A percentile compares a stretch with the other conserved stretches of the same genome.
Evolutionary conservation across 208 protist genomes (phyloP).

Genomic region (Wallacemonas sp.): DNA sequence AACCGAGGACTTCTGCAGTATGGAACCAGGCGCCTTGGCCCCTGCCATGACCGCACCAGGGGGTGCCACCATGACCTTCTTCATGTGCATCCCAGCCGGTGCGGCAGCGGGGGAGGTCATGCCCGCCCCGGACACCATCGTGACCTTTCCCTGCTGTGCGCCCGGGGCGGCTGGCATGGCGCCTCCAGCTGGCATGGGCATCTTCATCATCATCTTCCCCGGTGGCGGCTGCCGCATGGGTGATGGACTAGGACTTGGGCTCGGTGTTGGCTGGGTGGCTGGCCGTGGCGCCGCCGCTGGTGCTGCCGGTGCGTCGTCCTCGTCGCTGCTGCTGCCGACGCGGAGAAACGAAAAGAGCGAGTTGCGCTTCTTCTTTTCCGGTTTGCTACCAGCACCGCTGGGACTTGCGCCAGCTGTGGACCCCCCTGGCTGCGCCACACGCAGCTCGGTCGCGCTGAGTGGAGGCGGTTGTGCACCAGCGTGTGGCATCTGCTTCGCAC

Average conservation of each 20-base stretch:
- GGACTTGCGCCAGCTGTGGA: not conserved
- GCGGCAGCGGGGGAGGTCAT: too few relatives aligned
- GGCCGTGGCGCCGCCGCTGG: not conserved
- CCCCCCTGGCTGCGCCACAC: too few relatives aligned
- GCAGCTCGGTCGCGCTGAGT: too few relatives aligned
- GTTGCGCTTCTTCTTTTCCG: constrained; percentile 5
- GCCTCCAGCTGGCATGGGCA: not conserved
- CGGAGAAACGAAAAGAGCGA: constrained; percentile 9
- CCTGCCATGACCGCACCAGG: not conserved
- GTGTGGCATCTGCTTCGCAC: too few relatives aligned
- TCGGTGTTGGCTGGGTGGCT: not conserved
- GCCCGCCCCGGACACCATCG: too few relatives aligned
- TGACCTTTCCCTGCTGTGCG: not conserved
- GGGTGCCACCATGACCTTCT: not conserved
- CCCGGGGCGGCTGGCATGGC: not conserved
- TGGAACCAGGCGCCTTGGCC: not conserved
- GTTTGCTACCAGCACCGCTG: too few relatives aligned
- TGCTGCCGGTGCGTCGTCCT: not conserved
- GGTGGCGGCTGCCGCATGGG: not conserved
- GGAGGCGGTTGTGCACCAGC: too few relatives aligned
- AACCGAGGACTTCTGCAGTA: too few relatives aligned
- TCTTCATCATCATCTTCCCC: constrained; percentile 13
- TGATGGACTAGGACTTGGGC: too few relatives aligned
- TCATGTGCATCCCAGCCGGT: not conserved
- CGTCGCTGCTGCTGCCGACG: constrained; percentile 3